Base-by-base conservation (phyloP, 495 filamentous ascomycete species). In the Xylaria flabelliformis region DNA sequence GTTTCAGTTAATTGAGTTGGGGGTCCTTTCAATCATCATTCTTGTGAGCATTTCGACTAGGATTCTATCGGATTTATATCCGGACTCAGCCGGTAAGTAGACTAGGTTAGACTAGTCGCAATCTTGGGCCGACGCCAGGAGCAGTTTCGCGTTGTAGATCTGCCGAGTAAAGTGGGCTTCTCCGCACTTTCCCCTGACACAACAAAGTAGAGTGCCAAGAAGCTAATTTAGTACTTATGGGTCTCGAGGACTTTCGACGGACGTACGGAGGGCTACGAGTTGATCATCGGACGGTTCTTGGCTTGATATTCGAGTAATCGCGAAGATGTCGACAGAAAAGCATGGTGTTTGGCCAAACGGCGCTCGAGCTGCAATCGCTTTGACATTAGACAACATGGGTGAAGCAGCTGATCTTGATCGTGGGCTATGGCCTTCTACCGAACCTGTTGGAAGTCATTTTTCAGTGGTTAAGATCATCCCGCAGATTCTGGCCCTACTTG, bases 341-440 rank as follows among this genome's bases (percentile, higher is more conserved):
- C 17, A 48, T 5, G 6, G n/a, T n/a, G 44, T 48, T 17, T 82
- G 80, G 80, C 79, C 79, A 26, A n/a, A 70, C 61, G 64, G 70
- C 58, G 63, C 72, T 71, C 67, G 69, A 41, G 78, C 73, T 21
- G 76, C 88, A 72, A 72, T 80, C 73, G 62, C 73, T 64, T 74
- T 82, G 67, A 82, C 79, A 2, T 75, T 82, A 75, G 80, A 82
- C 78, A 82, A 82, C 69, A 74, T 82, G 15, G 80, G 80, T 65
- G 80, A 82, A 77, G 80, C 80, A n/a, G 78, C 80, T 64, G 79
- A 80, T 65, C 76, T 82, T 21, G 65, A 75, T 59, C 62, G 67
- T 12, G 68, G 68, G 69, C 36, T 71, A 46, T 82, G 80, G 79
- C 48, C 71, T 0, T 55, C 71, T 17, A 55, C 50, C 29, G 41